Base-by-base conservation (phyloP, 768 basidiomycete species). In the Hortiboletus flavorubellus region DNA sequence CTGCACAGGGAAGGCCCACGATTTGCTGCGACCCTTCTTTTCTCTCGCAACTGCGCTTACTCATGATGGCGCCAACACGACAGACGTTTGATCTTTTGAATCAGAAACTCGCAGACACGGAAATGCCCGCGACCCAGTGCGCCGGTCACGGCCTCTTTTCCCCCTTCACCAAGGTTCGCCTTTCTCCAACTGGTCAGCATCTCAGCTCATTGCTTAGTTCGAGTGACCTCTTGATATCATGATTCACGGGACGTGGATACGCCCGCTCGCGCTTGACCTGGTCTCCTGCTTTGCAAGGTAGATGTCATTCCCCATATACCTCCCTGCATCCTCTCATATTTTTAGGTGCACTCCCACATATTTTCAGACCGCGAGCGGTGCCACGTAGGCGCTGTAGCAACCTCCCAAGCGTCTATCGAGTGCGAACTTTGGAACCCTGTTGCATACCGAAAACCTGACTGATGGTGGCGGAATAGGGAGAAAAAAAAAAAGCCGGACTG, bases 101-200 rank as follows among this genome's bases (percentile, higher is more conserved):
- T 44, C 54, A 40, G 38, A 48, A 40, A 42, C 56, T 44, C 16
- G 53, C 40, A 41, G 38, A 10, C 58, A 49, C 61, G 62, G 61
- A 37, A 49, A 66, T 50, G 51, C 44, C 65, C 65, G 60, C 42
- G 44, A 45, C 37, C 42, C 30, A 16, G 12, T 8, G 21, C 5
- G 16, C 31, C 49, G 38, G 38, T 10, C 31, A 30, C 51, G 35
- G 49, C 51, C 49, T 46, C 40, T 43, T 47, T 48, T 30, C 41
- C 35, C 50, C 47, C 29, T 21, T 45, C 48, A 9, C 39, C 34
- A 41, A 38, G 38, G 34, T 12, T 37, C 18, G 10, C 14, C 26
- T 55, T 43, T 39, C 37, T 29, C 44, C 40, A 47, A 40, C 55
- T 42, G 40, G 45, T 18, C 46, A 26, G 21, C 46, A 18, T 34